Conservation (phyloP, 2,329 filamentous ascomycete species). For the Trichoderma gracile region DNA sequence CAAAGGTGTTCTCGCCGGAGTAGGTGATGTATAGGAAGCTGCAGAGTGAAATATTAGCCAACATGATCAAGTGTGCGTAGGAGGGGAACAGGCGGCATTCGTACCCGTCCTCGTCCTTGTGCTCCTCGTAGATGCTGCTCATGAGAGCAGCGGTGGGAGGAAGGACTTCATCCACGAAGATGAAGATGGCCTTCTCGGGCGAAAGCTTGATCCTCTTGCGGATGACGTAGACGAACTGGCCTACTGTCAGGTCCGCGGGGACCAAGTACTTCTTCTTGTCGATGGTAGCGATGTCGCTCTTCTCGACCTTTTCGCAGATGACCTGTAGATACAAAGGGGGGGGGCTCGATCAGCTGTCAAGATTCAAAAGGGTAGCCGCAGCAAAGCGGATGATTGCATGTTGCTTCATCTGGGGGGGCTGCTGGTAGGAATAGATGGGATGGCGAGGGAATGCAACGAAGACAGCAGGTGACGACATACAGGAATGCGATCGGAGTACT, state of each 20-base stretch:
- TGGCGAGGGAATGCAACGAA: not conserved
- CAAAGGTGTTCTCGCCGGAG: slow-evolving; percentile 99
- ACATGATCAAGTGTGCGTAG: not conserved
- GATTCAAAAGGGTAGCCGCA: not conserved
- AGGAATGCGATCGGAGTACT: slow-evolving; percentile 97
- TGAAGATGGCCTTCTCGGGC: slow-evolving; percentile 99
- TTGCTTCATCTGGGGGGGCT: not conserved
- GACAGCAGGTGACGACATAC: slow-evolving; percentile 58
- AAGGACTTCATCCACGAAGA: slow-evolving; percentile 98
- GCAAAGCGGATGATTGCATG: not conserved
- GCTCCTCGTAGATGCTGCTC: slow-evolving; percentile 99
- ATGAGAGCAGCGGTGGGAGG: slow-evolving; percentile 96
- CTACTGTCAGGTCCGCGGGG: slow-evolving; percentile 94
- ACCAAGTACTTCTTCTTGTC: slow-evolving; percentile 99
- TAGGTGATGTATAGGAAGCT: slow-evolving; percentile 99
- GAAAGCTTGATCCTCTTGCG: slow-evolving; percentile 99
- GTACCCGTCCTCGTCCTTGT: slow-evolving; percentile 80
- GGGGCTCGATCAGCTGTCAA: not conserved
- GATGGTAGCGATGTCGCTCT: slow-evolving; percentile 98
- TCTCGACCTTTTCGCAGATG: slow-evolving; percentile 99
- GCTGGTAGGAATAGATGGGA: not conserved
- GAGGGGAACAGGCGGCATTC: slow-evolving; percentile 30
- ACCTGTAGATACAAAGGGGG: slow-evolving; percentile 58
- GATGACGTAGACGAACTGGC: slow-evolving; percentile 99
- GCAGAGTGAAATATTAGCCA: slow-evolving; percentile 28